Conservation (phyloP, 495 filamentous ascomycete species). For the Aspergillus haitiensis region DNA sequence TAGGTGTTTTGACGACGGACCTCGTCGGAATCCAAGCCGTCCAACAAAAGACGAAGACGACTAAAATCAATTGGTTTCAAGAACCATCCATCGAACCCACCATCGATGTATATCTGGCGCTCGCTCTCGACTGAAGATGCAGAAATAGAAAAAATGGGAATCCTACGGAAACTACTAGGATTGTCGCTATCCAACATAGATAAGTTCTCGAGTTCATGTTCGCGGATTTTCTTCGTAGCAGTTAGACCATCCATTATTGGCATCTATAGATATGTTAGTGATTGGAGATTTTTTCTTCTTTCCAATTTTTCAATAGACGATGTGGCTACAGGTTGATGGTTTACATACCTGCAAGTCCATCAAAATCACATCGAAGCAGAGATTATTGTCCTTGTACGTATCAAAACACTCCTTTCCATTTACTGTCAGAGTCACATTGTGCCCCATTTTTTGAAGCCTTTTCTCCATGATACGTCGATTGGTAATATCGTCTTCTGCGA, state of each 20-base stretch:
- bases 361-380: slow-evolving; percentile 72
- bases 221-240: slow-evolving; percentile 79
- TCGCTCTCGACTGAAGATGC: slow-evolving; percentile 74
- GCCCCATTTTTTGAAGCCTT: background rate
- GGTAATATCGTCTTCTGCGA: background rate
- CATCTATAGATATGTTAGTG: slow-evolving; percentile 59
- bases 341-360: slow-evolving; percentile 87
- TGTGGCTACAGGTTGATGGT: background rate
- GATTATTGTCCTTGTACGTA: background rate
- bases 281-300: too few species aligned
- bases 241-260: slow-evolving; percentile 83
- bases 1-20: background rate
- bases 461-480: background rate
- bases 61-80: slow-evolving; percentile 79
- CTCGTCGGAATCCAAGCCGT: slow-evolving; percentile 53
- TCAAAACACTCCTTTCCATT: background rate
- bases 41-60: slow-evolving; percentile 59
- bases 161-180: slow-evolving; percentile 31
- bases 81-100: slow-evolving; percentile 89
- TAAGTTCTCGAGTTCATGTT: slow-evolving; percentile 58
- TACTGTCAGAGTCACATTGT: background rate
- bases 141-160: slow-evolving; percentile 85
- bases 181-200: background rate
- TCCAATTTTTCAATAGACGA: too few species aligned
- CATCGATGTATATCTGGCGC: slow-evolving; percentile 64